phyloP scores from a whole-genome alignment of 2,329 filamentous ascomycete species.

The Aureobasidium namibiae region DNA sequence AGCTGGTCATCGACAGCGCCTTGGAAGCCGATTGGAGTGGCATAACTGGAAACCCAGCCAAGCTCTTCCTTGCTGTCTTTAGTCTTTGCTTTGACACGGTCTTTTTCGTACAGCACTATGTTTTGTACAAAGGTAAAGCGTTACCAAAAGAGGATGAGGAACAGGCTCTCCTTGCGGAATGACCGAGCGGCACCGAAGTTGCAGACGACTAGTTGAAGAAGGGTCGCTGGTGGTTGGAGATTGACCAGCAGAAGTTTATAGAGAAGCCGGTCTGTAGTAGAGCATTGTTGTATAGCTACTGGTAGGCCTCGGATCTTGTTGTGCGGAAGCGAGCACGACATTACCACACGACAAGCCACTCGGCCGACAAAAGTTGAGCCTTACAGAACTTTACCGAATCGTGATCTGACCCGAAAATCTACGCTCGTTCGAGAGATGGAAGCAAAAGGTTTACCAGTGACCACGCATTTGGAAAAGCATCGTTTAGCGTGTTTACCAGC shows the following conservation, averaged over 20 bases:
- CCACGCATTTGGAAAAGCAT: slow-evolving; percentile 2
- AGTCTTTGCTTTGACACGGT: slow-evolving; percentile 78
- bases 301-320: too few species aligned
- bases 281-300: neutral
- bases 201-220: neutral
- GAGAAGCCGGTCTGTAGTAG: too few species aligned
- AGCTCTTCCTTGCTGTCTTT: slow-evolving; percentile 77
- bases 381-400: neutral
- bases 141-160: slow-evolving; percentile 15
- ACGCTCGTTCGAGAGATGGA: neutral
- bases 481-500: neutral
- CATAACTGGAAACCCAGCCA: slow-evolving; percentile 83
- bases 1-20: slow-evolving; percentile 78
- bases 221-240: neutral
- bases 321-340: neutral
- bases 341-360: neutral
- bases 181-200: neutral
- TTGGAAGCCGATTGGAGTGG: slow-evolving; percentile 76
- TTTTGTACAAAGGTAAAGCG: slow-evolving; percentile 53
- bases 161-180: neutral
- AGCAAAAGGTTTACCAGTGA: neutral
- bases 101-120: slow-evolving; percentile 83
- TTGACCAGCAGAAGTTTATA: neutral
- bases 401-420: neutral
- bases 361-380: neutral